A percentile compares a stretch with the other conserved stretches of the same genome.
Evolutionary conservation across 1,284 basidiomycete genomes (phyloP).

Genomic region (Boletus subluridellus): DNA sequence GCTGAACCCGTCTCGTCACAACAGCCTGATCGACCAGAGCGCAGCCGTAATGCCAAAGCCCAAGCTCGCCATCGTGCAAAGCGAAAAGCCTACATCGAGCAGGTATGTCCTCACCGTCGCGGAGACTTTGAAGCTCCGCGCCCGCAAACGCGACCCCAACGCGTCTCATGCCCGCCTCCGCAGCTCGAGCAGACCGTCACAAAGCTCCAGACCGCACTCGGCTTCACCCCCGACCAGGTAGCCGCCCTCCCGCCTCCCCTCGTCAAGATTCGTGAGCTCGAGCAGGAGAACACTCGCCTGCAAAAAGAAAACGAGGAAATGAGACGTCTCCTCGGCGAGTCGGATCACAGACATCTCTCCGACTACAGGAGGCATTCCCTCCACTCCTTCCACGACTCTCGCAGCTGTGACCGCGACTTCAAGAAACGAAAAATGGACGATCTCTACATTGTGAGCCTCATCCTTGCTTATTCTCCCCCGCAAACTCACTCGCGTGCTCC

Average conservation of each 20-base stretch:
- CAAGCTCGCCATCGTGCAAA: slow-evolving; percentile 90
- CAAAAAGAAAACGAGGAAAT: slow-evolving; percentile 68
- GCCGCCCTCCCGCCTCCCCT: slow-evolving; percentile 65
- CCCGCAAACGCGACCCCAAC: slow-evolving; percentile 7
- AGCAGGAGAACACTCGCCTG: slow-evolving; percentile 67
- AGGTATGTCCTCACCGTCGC: slow-evolving; percentile 44
- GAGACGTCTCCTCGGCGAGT: slow-evolving; percentile 53
- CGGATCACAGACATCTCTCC: slow-evolving; percentile 36
- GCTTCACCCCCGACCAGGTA: slow-evolving; percentile 66
- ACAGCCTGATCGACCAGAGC: slow-evolving; percentile 55
- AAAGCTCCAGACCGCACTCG: slow-evolving; percentile 69
- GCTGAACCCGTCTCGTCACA: slow-evolving; percentile 41
- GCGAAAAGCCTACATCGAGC: slow-evolving; percentile 89
- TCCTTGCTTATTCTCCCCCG: not conserved
- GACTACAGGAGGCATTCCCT: slow-evolving; percentile 45
- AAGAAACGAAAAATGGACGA: slow-evolving; percentile 62
- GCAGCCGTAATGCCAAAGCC: slow-evolving; percentile 82
- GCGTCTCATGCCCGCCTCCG: slow-evolving; percentile 4
- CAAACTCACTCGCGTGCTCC: not conserved
- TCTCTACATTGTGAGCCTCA: slow-evolving; percentile 51
- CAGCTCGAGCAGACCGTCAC: slow-evolving; percentile 80
- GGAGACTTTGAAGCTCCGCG: slow-evolving; percentile 5
- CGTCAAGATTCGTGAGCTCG: slow-evolving; percentile 68
- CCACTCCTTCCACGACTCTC: slow-evolving; percentile 42
- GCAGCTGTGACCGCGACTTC: slow-evolving; percentile 56